Evolutionary conservation across 2,329 filamentous ascomycete genomes (phyloP), one percentile per base, ranked within the genome.

Genomic region (Cladosporium halotolerans): DNA sequence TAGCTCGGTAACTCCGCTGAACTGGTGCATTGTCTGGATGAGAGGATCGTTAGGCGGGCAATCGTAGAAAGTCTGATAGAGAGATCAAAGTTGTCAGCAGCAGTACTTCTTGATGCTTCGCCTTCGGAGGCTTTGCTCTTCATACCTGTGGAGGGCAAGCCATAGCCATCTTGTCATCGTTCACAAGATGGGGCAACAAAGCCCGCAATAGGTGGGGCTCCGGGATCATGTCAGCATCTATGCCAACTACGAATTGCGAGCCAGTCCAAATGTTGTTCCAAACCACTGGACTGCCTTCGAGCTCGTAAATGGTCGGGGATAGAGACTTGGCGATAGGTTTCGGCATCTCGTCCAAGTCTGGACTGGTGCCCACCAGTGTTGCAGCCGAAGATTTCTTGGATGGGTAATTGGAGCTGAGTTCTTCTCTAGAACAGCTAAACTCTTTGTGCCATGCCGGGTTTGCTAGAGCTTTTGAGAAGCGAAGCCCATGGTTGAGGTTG

Each of bases 201-300:
- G 79, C 77, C 41, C 81, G 77, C 10, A 85, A 72, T 79, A 81
- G 84, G 45, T 79, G 70, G 47, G 71, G 72, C 63, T 84, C 80
- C 5, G 81, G 79, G 65, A 85, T 84, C 83, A 86, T 85, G 63
- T 86, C 83, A 14, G 81, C 82, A 62, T 86, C 83, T 31, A 86
- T 70, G 36, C 79, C 79, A 16, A 81, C 82, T 63, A 84, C 64
- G 74, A 84, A 60, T 79, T 39, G 33, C n/a, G 40, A 43, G 7
- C 23, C 23, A 28, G 23, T 28, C 23, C 23, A 28, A 5, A 28
- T 28, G 23, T 28, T 28, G 23, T 28, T 28, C 23, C 23, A 28
- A 31, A 16, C n/a, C 7, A 80, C 76, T 16, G 81, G 66, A 16
- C 34, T 14, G 38, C 32, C 44, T 23, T 40, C 41, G 18, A 61